Evolutionary conservation across 108 stramenopile species (phyloP).

Genomic region (Fistulifera pelliculosa): DNA sequence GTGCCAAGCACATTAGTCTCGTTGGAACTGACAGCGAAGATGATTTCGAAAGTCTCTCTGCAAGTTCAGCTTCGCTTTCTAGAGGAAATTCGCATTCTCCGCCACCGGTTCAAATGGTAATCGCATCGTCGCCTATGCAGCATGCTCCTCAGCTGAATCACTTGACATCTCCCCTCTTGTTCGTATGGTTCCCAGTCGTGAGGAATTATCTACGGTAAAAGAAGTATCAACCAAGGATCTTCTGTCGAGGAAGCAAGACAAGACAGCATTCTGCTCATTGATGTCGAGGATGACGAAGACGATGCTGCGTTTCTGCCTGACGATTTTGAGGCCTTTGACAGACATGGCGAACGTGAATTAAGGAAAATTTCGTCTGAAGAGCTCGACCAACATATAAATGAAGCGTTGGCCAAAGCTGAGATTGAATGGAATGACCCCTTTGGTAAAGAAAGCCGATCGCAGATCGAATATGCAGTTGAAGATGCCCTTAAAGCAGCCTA

Average conservation of each 20-base stretch:
- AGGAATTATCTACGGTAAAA: background rate
- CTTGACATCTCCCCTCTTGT: no score
- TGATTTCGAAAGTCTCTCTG: no score
- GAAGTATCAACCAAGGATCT: background rate
- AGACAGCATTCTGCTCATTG: background rate
- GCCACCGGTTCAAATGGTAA: no score
- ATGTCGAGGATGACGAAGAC: conserved; percentile 10
- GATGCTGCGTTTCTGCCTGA: conserved; percentile 24
- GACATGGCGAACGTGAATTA: background rate
- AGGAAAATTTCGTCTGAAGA: background rate
- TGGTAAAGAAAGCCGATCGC: conserved; percentile 10
- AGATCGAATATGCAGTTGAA: conserved; percentile 6
- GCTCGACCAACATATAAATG: background rate
- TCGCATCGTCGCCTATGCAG: no score
- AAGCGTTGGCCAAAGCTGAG: background rate
- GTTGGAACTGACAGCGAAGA: no score
- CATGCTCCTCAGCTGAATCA: no score
- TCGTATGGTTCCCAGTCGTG: background rate
- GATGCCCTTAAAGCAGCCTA: background rate
- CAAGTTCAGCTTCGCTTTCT: no score
- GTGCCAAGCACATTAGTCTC: no score
- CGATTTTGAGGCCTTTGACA: conserved; percentile 11
- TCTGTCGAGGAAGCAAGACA: background rate
- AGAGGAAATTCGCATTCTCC: no score
- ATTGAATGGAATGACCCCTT: conserved; percentile 9